Base-by-base conservation (phyloP, 306 rosid genomes). In the Quercus suber region DNA sequence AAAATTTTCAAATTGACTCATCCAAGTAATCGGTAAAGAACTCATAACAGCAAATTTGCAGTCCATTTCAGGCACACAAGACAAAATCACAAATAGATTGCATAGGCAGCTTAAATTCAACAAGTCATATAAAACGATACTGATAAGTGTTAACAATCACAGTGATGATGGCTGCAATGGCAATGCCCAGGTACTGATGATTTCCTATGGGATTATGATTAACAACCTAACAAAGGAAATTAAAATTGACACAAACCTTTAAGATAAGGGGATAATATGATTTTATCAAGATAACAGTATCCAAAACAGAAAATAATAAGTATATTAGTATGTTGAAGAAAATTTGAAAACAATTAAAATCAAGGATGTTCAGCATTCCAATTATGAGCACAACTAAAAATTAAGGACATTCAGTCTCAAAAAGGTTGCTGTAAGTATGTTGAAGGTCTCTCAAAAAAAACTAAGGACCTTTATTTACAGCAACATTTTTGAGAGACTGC, bases 51-150 rank as follows among this genome's bases (percentile, higher is more conserved):
- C 13, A 57, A 56, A 65, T 31, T 31, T 31, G 35, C 37, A 61
- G 37, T 27, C 10, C 37, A 61, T 61, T 13, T 27, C 8, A 30
- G 69, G 15, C 31, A 61, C 69, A 27, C 33, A 61, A 27, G 69
- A 61, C 69, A 20, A 65, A 21, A 28, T 5, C 25, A 17, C 5
- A 61, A 30, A 17, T 18, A 25, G 19, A 30, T 64, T 64, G 70
- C 70, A 64, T 64, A 64, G 70, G 43, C 43, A 65, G 71, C 49
- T 31, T 31, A 65, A 65, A 30, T 65, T 65, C 49, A 65, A 65
- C 21, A 65, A 30, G 21, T 17, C 49, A 65, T 11, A 25, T 11
- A 60, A 60, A 14, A 58, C 11, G 18, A 20, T 11, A 58, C 4
- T 23, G 30, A 20, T 58, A 9, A 60, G 35, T 14, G 21, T 23